Base-by-base conservation (phyloP, 495 filamentous ascomycete species). In the Cairneyella variabilis region DNA sequence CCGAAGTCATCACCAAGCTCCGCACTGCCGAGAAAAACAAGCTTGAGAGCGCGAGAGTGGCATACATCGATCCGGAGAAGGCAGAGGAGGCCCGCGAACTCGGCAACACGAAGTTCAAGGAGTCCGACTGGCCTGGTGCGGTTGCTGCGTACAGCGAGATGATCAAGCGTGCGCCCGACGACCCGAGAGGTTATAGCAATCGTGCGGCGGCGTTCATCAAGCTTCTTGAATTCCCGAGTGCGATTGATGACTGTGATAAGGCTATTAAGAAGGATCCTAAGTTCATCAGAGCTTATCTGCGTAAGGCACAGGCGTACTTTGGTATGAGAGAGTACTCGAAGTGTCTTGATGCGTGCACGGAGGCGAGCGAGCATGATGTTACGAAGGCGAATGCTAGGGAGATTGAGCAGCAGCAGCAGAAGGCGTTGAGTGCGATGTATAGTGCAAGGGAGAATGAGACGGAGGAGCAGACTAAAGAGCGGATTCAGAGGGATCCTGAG, bases 281-380 rank as follows among this genome's bases (percentile, higher is more conserved):
- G 67, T 97, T 99, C 71, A 91, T 97, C 72, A 81, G 91, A 26
- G 93, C 93, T 1, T 96, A 96, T 68, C 83, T 97, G 61, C 84
- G 93, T 62, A 97, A 97, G 75, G 90, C 91, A 0, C 89, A 96
- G 69, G 89, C 91, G 14, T 86, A 86, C 66, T 86, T 95, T 56
- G 91, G 89, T 51, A 99, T 99, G 93, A 87, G 91, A 61, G 90
- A 99, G 69, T 97, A 95, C 74, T 95, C 83, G 73, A 90, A 87
- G 67, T 95, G 88, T 62, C 73, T 96, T 38, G 95, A 98, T 64
- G 86, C 83, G 17, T 96, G 90, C 75, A 82, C 82, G 28, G 89
- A 90, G 57, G 93, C 95, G 2, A 70, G 76, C 1, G 78, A 84
- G 54, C 79, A 90, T 16, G 95, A 99, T 66, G 82, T 70, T 21